phyloP scores from a whole-genome alignment of 2,329 filamentous ascomycete genomes.

The Colletotrichum sp. region DNA sequence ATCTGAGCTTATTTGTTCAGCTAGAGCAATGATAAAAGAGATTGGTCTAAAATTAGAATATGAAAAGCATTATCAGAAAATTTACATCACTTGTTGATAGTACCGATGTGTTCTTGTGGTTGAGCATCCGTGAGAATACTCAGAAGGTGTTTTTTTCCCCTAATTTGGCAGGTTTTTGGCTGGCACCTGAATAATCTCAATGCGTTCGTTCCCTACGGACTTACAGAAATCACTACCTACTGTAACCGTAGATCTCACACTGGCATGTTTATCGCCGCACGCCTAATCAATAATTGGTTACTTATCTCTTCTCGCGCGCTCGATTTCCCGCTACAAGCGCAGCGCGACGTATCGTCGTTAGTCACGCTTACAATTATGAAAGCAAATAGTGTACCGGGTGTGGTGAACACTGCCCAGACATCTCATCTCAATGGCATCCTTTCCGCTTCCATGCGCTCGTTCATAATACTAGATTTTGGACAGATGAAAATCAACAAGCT shows the following conservation, averaged over 20 bases:
- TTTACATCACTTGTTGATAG: background rate
- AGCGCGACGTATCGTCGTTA: background rate
- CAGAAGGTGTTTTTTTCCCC: background rate
- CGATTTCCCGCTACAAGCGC: rapidly evolving
- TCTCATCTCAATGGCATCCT: background rate
- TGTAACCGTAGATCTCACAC: rapidly evolving
- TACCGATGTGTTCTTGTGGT: background rate
- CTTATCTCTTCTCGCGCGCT: background rate
- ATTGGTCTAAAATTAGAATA: background rate
- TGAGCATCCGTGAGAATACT: background rate
- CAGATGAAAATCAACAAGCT: background rate
- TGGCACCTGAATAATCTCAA: background rate
- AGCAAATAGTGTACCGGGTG: background rate
- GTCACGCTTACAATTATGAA: rapidly evolving
- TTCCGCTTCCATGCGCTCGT: background rate
- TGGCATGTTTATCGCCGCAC: background rate
- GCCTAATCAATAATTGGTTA: background rate
- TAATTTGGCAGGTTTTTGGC: background rate
- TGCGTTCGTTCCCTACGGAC: background rate
- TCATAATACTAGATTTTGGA: background rate
- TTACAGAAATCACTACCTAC: background rate
- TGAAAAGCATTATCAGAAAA: background rate
- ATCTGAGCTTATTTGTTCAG: background rate
- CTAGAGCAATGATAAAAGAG: background rate
- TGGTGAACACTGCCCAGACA: background rate